These are phyloP conservation scores for Aspergillus steynii DNA, from an alignment of 495 filamentous ascomycete species.

Conservation along the genomic window DNA sequence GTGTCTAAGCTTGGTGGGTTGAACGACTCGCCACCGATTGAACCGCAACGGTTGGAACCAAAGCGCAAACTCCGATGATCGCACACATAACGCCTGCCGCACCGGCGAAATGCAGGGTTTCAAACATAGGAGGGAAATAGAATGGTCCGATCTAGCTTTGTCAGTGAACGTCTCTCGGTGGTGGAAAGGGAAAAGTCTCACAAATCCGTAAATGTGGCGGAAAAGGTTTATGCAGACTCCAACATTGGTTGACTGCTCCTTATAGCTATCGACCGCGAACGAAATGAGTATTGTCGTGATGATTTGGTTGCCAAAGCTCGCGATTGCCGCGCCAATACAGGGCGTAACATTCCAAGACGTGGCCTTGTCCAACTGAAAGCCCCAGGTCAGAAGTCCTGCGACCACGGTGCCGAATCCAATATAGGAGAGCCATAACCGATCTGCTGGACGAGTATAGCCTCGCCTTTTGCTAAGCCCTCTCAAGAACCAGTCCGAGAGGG, in stretches of 20 bases:
- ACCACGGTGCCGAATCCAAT: slow-evolving; percentile 29
- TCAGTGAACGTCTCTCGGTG: not conserved
- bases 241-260: slow-evolving; percentile 25
- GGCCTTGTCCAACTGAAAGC: slow-evolving; percentile 30
- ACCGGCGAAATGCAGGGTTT: slow-evolving; percentile 25
- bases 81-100: slow-evolving; percentile 35
- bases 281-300: slow-evolving; percentile 34
- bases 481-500: slow-evolving; percentile 32
- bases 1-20: not conserved
- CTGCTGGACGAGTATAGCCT: slow-evolving; percentile 22
- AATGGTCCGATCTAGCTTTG: slow-evolving; percentile 31
- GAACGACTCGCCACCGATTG: slow-evolving; percentile 21
- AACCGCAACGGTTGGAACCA: slow-evolving; percentile 27
- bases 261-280: slow-evolving; percentile 33
- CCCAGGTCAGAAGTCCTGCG: slow-evolving; percentile 32
- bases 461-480: slow-evolving; percentile 11
- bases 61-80: slow-evolving; percentile 26
- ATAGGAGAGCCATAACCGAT: slow-evolving; percentile 39
- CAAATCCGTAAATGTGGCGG: slow-evolving; percentile 37
- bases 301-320: slow-evolving; percentile 37
- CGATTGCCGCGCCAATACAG: slow-evolving; percentile 34
- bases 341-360: slow-evolving; percentile 34
- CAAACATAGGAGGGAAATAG: slow-evolving; percentile 36
- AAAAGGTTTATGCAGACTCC: slow-evolving; percentile 35
- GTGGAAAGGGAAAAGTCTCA: slow-evolving; percentile 15